Percentiles rank a stretch among this genome's conserved stretches.
These are phyloP conservation scores for Lachnellula arida DNA, from an alignment of 2,329 filamentous ascomycete genomes.

Conservation along the genomic window DNA sequence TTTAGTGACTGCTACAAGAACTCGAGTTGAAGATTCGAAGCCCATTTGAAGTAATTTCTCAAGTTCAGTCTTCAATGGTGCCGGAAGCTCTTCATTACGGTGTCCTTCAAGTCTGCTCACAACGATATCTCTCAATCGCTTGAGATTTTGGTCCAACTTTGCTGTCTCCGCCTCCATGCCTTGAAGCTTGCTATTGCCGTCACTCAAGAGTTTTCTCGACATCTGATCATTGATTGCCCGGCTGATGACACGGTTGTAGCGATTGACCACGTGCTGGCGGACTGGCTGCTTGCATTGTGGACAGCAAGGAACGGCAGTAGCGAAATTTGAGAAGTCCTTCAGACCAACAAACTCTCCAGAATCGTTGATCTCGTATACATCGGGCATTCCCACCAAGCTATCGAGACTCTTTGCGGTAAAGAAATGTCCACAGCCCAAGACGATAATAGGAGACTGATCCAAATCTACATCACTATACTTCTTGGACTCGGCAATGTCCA, in stretches of 20 bases:
- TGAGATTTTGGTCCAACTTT: neutral
- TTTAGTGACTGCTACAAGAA: neutral
- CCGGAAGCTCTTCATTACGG: neutral
- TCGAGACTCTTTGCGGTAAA: conserved; percentile 56
- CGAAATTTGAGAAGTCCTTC: neutral
- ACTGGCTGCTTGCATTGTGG: neutral
- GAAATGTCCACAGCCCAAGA: conserved; percentile 59
- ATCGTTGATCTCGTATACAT: conserved; percentile 18
- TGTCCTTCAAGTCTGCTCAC: neutral
- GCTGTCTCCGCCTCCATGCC: neutral
- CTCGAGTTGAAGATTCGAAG: neutral
- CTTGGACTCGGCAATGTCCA: conserved; percentile 51
- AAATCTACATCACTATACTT: conserved; percentile 54
- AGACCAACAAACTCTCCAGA: neutral
- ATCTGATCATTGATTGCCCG: neutral
- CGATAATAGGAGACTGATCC: conserved; percentile 55
- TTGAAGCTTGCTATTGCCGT: neutral
- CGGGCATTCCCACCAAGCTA: conserved; percentile 47
- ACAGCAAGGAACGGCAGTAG: neutral
- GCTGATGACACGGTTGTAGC: neutral
- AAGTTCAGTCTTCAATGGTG: neutral
- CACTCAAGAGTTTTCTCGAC: neutral
- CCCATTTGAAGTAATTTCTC: neutral
- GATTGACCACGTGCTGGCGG: neutral
- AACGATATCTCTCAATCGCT: neutral